Conservation (phyloP, 345 rosid species). For the Brassica incana region DNA sequence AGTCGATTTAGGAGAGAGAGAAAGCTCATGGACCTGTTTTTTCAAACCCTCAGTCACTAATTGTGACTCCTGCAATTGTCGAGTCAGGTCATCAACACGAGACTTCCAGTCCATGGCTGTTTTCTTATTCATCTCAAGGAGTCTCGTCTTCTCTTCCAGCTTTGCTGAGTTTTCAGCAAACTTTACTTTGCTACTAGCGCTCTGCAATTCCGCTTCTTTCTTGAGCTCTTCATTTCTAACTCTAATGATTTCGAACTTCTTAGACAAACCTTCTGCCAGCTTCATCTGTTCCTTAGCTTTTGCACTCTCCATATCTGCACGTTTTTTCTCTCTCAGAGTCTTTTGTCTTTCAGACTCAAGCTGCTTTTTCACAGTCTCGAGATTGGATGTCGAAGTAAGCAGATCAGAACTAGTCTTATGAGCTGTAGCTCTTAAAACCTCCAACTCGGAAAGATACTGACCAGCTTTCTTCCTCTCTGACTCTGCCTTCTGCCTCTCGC, state of each 20-base stretch:
- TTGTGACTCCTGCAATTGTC: constrained; percentile 45
- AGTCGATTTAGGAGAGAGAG: constrained; percentile 40
- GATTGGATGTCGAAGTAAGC: constrained; percentile 45
- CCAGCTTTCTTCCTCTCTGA: constrained; percentile 59
- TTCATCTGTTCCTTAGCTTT: constrained; percentile 57
- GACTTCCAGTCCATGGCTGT: constrained; percentile 50
- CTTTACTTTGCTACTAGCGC: constrained; percentile 26
- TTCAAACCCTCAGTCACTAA: constrained; percentile 49
- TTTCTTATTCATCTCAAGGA: constrained; percentile 55
- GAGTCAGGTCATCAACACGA: constrained; percentile 46
- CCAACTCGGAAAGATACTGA: constrained; percentile 55
- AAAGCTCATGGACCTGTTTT: constrained; percentile 46
- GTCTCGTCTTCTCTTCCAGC: constrained; percentile 52
- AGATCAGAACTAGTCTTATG: constrained; percentile 56
- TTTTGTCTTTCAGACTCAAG: constrained; percentile 61
- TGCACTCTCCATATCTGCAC: constrained; percentile 55
- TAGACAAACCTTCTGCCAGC: constrained; percentile 45
- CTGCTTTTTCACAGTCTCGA: constrained; percentile 47
- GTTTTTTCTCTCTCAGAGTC: constrained; percentile 52
- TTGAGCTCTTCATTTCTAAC: constrained; percentile 37
- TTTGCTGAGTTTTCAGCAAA: constrained; percentile 37
- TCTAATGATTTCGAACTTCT: constrained; percentile 26
- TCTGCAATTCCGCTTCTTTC: constrained; percentile 33
- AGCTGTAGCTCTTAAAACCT: constrained; percentile 50
- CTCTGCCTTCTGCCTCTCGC: constrained; percentile 59